phyloP scores from a whole-genome alignment of 78 protist genomes.

The Pigoraptor vietnamica region DNA sequence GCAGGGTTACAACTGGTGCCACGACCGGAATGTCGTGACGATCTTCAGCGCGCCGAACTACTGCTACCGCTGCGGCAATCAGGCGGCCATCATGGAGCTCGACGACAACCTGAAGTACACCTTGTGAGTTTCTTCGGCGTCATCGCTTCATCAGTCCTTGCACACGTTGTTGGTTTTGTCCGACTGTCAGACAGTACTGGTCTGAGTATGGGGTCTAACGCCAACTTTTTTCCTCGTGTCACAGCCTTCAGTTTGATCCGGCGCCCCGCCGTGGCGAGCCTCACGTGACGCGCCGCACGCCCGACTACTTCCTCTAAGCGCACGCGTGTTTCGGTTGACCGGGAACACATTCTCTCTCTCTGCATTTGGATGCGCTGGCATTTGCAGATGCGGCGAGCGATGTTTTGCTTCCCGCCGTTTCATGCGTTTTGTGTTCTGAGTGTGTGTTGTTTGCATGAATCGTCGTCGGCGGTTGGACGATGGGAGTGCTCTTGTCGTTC shows the following conservation, averaged over 20 bases:
- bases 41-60: slow-evolving; percentile 99
- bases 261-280: slow-evolving; percentile 97
- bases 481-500: too few relatives aligned
- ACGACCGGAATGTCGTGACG: slow-evolving; percentile 84
- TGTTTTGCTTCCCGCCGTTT: not conserved
- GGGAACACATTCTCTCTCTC: not conserved
- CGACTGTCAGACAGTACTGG: too few relatives aligned
- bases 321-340: too few relatives aligned
- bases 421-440: not conserved
- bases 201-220: too few relatives aligned
- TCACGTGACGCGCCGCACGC: slow-evolving; percentile 88
- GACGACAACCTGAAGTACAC: slow-evolving; percentile 84
- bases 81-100: slow-evolving; percentile 91
- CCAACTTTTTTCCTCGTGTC: not conserved
- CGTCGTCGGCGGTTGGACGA: not conserved
- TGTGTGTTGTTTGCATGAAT: not conserved
- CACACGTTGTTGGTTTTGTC: not conserved
- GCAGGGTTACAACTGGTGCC: slow-evolving; percentile 94
- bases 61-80: slow-evolving; percentile 97
- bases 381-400: too few relatives aligned
- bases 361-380: too few relatives aligned
- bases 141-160: slow-evolving; percentile 26
- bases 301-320: slow-evolving; percentile 91
- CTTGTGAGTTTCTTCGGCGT: slow-evolving; percentile 46
- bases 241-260: slow-evolving; percentile 93